Base-by-base conservation (phyloP, 345 rosid species). In the Acer campestre region DNA sequence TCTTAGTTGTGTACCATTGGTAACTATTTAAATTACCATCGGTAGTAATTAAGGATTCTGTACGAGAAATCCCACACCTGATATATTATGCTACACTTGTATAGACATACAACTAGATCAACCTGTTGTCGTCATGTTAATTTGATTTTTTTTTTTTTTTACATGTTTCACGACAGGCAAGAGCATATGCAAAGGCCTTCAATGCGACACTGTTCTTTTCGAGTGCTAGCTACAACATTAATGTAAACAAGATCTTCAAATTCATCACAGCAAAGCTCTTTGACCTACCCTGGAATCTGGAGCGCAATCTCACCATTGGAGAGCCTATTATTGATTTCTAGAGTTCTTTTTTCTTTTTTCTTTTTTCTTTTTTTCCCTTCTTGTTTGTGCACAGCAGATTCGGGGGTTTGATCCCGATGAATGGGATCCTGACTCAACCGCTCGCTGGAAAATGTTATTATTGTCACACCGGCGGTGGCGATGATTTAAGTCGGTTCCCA, bases 121-220 rank as follows among this genome's bases (percentile, higher is more conserved):
- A 31, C 35, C 35, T 3, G 6, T 3, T 35, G 5, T 4, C 0
- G 38, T 35, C 38, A 35, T 27, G 27, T 25, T 17, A 49, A 46
- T 31, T 4, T 63, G 38, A 51, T 69, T 25, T 25, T 25, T 25
- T 25, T 25, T 16, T 29, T 31, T 31, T 67, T 67, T 58, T 56
- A 29, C 62, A 18, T 44, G 62, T 18, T 40, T 31, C 75, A 69
- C 12, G 63, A 73, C 89, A 94, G 97, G 98, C 99, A n/a, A 85
- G 99, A 84, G 84, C 90, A 35, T 93, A 90, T 29, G 98, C 99
- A 0, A 95, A 90, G 85, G 96, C 89, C 3, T 64, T 92, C 61
- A 93, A 93, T 18, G 99, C 98, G 2, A 88, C 99, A 0, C 86
- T 95, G 42, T 95, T 95, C 89, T 95, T 95, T 80, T 95, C 98